Evolutionary conservation across 306 rosid species (phyloP).

Genomic region (Cercis canadensis): DNA sequence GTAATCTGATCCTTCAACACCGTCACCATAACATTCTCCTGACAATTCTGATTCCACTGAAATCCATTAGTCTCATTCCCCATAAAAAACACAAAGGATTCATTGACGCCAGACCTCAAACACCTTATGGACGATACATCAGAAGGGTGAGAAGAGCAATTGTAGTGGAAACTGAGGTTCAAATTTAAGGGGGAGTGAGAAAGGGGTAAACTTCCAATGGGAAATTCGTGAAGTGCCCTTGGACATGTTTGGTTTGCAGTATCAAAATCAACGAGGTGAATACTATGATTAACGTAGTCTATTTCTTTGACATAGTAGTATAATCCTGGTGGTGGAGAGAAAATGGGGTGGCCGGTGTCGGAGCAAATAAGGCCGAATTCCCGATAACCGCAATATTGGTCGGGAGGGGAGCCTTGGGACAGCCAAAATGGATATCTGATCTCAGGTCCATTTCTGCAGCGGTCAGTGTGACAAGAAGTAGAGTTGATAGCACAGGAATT

Average conservation of each 20-base stretch:
- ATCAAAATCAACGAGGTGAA: constrained; percentile 42
- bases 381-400: constrained; percentile 42
- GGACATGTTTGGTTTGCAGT: constrained; percentile 43
- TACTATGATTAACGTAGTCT: constrained; percentile 15
- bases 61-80: constrained; percentile 37
- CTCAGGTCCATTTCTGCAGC: constrained; percentile 31
- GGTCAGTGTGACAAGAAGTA: constrained; percentile 30
- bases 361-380: constrained; percentile 35
- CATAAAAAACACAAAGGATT: constrained; percentile 49
- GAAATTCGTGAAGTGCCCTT: constrained; percentile 40
- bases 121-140: constrained; percentile 27
- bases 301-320: constrained; percentile 29
- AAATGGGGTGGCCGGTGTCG: neutral
- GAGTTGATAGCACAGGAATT: constrained; percentile 11
- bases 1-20: constrained; percentile 46
- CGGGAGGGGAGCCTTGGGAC: constrained; percentile 25
- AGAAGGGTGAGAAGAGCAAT: constrained; percentile 44
- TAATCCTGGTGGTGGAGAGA: neutral
- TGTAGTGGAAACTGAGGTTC: constrained; percentile 47
- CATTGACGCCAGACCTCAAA: constrained; percentile 5
- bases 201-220: constrained; percentile 38
- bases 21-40: constrained; percentile 30
- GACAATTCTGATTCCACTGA: constrained; percentile 39
- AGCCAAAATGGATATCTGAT: constrained; percentile 46
- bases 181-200: constrained; percentile 34